Conservation (phyloP, 2,329 filamentous ascomycete genomes). For the Sphaerulina populicola region DNA sequence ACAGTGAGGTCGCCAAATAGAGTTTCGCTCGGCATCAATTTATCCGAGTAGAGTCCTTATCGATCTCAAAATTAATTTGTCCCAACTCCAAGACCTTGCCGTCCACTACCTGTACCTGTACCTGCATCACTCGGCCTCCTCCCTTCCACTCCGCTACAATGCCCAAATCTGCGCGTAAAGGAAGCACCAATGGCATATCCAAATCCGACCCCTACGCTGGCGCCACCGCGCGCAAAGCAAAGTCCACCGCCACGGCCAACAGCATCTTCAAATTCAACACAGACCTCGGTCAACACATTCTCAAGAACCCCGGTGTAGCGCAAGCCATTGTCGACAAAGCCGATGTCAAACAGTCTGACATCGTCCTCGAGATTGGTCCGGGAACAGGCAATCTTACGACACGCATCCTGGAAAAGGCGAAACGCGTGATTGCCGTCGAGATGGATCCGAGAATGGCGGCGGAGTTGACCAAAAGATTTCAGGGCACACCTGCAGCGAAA, state of each 20-base stretch:
- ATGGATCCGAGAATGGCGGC: slow-evolving; percentile 94
- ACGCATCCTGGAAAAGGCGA: slow-evolving; percentile 77
- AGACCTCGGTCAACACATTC: slow-evolving; percentile 78
- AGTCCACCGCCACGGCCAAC: slow-evolving; percentile 47
- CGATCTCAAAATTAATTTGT: background rate
- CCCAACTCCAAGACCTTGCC: too few species aligned
- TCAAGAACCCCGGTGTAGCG: slow-evolving; percentile 83
- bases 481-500: slow-evolving; percentile 76
- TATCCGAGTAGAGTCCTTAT: background rate
- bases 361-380: slow-evolving; percentile 85
- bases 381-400: slow-evolving; percentile 86
- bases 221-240: slow-evolving; percentile 38
- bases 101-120: background rate
- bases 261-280: slow-evolving; percentile 98
- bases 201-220: slow-evolving; percentile 41
- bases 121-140: background rate
- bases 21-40: background rate
- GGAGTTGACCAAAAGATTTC: slow-evolving; percentile 86
- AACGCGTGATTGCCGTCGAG: slow-evolving; percentile 78
- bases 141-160: slow-evolving; percentile 26
- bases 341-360: slow-evolving; percentile 77
- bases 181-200: slow-evolving; percentile 25
- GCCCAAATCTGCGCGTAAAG: slow-evolving; percentile 38
- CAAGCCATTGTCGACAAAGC: slow-evolving; percentile 80
- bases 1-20: background rate